Evolutionary conservation across 805 yeast genomes (phyloP).

Genomic region (Blastobotrys chiropterorum): DNA sequence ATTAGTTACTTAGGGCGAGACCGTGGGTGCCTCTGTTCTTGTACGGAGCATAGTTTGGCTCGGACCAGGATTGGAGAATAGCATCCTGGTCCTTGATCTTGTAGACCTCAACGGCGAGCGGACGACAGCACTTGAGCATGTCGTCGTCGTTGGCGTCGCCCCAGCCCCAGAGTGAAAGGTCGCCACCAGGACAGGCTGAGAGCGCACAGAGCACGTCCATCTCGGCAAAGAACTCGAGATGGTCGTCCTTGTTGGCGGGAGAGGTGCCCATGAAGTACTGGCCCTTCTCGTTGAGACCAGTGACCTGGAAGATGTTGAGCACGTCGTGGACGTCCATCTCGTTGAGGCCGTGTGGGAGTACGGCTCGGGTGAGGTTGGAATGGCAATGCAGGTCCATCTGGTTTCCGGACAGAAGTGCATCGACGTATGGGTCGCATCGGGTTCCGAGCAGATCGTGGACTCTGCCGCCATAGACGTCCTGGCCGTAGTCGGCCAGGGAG

Average conservation of each 20-base stretch:
- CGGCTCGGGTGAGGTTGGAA: slow-evolving; percentile 54
- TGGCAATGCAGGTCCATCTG: slow-evolving; percentile 65
- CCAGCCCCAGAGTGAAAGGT: slow-evolving; percentile 65
- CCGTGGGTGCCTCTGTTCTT: slow-evolving; percentile 49
- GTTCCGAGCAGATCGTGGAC: slow-evolving; percentile 64
- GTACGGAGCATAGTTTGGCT: slow-evolving; percentile 43
- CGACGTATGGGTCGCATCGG: slow-evolving; percentile 65
- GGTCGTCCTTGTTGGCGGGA: slow-evolving; percentile 54
- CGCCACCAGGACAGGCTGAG: slow-evolving; percentile 68
- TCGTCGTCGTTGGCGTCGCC: slow-evolving; percentile 48
- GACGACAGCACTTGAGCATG: slow-evolving; percentile 58
- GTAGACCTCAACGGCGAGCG: slow-evolving; percentile 57
- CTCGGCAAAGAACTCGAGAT: slow-evolving; percentile 63
- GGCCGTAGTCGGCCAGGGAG: slow-evolving; percentile 46
- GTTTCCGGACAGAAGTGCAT: slow-evolving; percentile 55
- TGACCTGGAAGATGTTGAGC: slow-evolving; percentile 61
- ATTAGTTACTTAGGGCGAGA: background rate
- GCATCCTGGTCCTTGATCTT: slow-evolving; percentile 39
- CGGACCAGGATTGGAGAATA: slow-evolving; percentile 41
- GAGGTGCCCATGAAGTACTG: slow-evolving; percentile 67
- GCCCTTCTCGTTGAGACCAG: slow-evolving; percentile 59
- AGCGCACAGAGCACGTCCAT: slow-evolving; percentile 58
- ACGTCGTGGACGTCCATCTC: slow-evolving; percentile 67
- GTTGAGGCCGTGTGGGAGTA: slow-evolving; percentile 53
- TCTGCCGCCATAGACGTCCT: slow-evolving; percentile 60